Evolutionary conservation across 495 filamentous ascomycete genomes (phyloP).

Genomic region (Paragyromitra xinjiangensis): DNA sequence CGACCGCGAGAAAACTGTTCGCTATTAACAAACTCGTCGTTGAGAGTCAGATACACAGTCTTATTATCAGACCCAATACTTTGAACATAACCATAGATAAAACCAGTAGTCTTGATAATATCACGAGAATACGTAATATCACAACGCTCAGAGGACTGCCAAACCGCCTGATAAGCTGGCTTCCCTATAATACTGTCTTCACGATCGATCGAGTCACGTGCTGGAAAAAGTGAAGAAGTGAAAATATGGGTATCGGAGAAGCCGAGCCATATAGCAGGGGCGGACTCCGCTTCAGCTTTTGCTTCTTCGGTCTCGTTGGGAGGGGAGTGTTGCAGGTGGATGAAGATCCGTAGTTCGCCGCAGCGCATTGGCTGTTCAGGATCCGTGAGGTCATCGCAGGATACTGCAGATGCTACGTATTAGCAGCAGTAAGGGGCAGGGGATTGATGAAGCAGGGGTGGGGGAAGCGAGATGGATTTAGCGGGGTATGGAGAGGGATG

Average conservation of each 20-base stretch:
- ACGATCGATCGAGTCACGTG: background rate
- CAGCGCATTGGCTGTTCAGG: conserved; percentile 34
- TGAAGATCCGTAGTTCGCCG: conserved; percentile 28
- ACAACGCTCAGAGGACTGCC: conserved; percentile 21
- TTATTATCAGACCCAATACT: conserved; percentile 29
- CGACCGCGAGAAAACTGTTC: conserved; percentile 28
- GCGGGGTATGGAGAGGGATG: background rate
- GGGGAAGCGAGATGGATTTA: background rate
- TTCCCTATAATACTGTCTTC: conserved; percentile 27
- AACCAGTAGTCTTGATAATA: conserved; percentile 24
- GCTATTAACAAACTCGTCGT: conserved; percentile 33
- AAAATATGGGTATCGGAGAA: conserved; percentile 40
- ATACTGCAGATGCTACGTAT: conserved; percentile 15
- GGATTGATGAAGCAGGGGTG: background rate
- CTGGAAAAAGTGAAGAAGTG: conserved; percentile 42
- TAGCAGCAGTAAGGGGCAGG: background rate
- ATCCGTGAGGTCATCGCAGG: conserved; percentile 40
- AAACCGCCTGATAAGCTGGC: conserved; percentile 27
- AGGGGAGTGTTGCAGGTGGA: conserved; percentile 33
- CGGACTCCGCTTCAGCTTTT: conserved; percentile 16
- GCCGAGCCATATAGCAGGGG: conserved; percentile 40
- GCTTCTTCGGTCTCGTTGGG: conserved; percentile 17
- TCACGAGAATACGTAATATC: conserved; percentile 33
- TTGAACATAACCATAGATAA: conserved; percentile 19
- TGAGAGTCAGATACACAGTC: conserved; percentile 31